phyloP scores from a whole-genome alignment of 805 yeast genomes.

The Lipomyces kockii region DNA sequence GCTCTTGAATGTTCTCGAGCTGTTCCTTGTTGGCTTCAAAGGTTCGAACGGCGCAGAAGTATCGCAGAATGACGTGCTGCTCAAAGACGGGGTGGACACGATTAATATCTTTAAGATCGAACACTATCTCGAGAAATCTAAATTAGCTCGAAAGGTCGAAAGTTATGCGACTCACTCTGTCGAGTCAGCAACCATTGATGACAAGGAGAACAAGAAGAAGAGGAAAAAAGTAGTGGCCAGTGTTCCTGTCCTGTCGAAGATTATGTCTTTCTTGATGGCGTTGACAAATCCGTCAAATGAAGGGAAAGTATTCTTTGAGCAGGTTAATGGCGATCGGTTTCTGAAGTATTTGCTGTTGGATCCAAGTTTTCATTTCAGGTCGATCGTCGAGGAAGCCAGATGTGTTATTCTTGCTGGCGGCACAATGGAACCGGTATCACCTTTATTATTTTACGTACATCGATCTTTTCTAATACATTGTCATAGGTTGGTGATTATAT shows the following conservation, averaged over 20 bases:
- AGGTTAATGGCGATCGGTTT: constrained; percentile 40
- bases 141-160: constrained; percentile 84
- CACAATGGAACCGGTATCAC: constrained; percentile 77
- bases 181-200: constrained; percentile 13
- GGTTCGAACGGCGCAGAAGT: constrained; percentile 58
- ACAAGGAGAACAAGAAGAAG: constrained; percentile 9
- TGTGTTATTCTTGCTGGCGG: constrained; percentile 90
- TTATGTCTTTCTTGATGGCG: constrained; percentile 65
- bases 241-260: constrained; percentile 66
- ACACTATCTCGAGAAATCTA: constrained; percentile 64
- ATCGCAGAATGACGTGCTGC: constrained; percentile 57
- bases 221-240: background rate
- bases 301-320: constrained; percentile 76
- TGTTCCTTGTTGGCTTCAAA: constrained; percentile 24
- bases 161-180: constrained; percentile 49
- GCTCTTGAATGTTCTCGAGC: constrained; percentile 56
- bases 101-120: constrained; percentile 72
- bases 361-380: constrained; percentile 71
- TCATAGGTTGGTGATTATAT: constrained; percentile 63
- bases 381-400: constrained; percentile 64
- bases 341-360: constrained; percentile 77
- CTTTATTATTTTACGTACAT: background rate
- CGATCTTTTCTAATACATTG: background rate
- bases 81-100: constrained; percentile 65
- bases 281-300: constrained; percentile 76